phyloP scores from a whole-genome alignment of 2,329 filamentous ascomycete species.

The Cytospora paraplurivora region DNA sequence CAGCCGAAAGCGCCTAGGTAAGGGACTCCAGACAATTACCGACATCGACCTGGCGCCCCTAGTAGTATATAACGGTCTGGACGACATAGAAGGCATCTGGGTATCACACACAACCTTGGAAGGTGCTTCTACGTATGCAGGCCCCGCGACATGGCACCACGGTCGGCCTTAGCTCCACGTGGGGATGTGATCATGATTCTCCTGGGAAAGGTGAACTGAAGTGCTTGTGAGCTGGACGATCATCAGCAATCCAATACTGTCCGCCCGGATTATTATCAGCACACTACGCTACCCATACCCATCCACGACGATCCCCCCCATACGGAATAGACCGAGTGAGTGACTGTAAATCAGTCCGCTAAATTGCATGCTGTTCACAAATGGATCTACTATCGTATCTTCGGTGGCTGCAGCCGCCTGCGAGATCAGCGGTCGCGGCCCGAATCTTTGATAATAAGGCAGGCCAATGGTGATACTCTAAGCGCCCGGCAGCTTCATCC shows the following conservation, averaged over 20 bases:
- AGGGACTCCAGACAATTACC: too few relatives aligned
- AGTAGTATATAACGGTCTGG: too few relatives aligned
- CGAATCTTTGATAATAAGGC: constrained; percentile 6
- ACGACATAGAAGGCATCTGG: too few relatives aligned
- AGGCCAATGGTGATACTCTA: constrained; percentile 6
- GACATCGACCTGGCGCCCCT: too few relatives aligned
- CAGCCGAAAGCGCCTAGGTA: neutral
- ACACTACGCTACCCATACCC: neutral
- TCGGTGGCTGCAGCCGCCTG: constrained; percentile 8
- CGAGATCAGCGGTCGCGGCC: constrained; percentile 22
- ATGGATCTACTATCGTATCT: neutral
- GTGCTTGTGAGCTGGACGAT: neutral
- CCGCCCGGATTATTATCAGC: neutral
- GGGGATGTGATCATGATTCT: neutral
- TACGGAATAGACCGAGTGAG: neutral
- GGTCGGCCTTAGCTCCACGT: neutral
- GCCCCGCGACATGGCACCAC: neutral
- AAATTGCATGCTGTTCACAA: neutral
- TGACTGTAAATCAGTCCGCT: neutral
- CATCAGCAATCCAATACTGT: neutral
- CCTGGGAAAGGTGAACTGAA: neutral
- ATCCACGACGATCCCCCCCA: neutral
- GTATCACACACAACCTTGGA: neutral
- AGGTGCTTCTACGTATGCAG: neutral
- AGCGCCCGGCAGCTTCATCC: constrained; percentile 13